These are phyloP conservation scores for Solioccasus polychromus DNA, from an alignment of 768 basidiomycete genomes.

Conservation along the genomic window DNA sequence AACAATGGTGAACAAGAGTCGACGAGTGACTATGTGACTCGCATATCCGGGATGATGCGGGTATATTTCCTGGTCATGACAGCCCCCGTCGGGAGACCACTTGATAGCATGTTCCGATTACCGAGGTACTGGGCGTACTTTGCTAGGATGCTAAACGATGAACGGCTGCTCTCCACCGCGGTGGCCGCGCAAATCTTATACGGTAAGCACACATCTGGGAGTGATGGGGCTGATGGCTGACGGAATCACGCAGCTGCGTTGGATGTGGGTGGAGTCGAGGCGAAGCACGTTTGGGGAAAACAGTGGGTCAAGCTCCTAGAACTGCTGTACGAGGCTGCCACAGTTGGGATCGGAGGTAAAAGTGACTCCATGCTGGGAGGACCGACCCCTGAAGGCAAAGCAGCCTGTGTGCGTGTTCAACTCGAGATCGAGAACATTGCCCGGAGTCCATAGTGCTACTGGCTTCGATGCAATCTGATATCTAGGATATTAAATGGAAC, in stretches of 20 bases:
- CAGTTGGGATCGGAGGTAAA: constrained; percentile 43
- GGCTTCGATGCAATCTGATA: constrained; percentile 6
- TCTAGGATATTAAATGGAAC: background rate
- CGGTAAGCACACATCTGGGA: constrained; percentile 37
- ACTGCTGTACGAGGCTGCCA: constrained; percentile 63
- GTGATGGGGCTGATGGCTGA: constrained; percentile 5
- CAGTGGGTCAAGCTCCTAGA: constrained; percentile 77
- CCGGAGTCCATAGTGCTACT: constrained; percentile 21
- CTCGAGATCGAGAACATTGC: constrained; percentile 67
- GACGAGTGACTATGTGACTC: constrained; percentile 55
- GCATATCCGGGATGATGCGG: constrained; percentile 78
- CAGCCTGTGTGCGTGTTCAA: constrained; percentile 61
- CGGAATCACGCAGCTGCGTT: constrained; percentile 51
- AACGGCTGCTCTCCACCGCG: constrained; percentile 49
- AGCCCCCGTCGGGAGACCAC: constrained; percentile 39
- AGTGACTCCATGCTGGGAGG: constrained; percentile 51
- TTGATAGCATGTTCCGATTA: constrained; percentile 48
- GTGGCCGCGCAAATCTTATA: constrained; percentile 68
- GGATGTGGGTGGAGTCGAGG: constrained; percentile 65
- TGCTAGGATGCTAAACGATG: constrained; percentile 55
- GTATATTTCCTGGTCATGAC: constrained; percentile 78
- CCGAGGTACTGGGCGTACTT: constrained; percentile 74
- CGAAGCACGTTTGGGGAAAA: constrained; percentile 63
- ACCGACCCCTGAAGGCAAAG: constrained; percentile 53
- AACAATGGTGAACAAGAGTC: constrained; percentile 49